Percentiles rank a stretch among this genome's conserved stretches.
phyloP scores from a whole-genome alignment of 2,329 filamentous ascomycete species.

The Colletotrichum horii region DNA sequence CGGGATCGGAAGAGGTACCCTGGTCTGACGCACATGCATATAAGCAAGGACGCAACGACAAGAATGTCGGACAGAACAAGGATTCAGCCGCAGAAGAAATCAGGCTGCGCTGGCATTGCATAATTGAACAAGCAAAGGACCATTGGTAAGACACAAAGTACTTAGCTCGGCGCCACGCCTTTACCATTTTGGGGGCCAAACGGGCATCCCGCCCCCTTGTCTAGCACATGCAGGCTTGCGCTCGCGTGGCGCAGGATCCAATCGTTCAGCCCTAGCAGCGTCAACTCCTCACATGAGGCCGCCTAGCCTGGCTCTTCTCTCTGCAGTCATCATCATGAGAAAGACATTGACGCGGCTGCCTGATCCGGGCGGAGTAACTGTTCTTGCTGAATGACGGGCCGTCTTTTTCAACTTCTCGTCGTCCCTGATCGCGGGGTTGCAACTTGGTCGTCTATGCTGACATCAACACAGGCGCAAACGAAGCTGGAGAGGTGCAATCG shows the following conservation, averaged over 20 bases:
- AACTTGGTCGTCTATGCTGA: neutral
- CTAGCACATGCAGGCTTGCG: neutral
- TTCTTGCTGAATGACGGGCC: neutral
- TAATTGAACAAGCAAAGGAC: neutral
- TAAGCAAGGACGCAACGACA: neutral
- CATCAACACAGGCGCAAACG: neutral
- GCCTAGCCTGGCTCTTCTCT: neutral
- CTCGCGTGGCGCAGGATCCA: constrained; percentile 6
- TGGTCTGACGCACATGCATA: neutral
- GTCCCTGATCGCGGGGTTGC: neutral
- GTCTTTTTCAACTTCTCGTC: neutral
- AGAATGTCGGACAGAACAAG: neutral
- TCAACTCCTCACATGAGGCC: neutral
- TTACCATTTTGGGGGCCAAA: neutral
- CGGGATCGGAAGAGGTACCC: neutral
- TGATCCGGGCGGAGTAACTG: neutral
- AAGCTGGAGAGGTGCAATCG: neutral
- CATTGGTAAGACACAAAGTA: neutral
- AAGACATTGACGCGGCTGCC: neutral
- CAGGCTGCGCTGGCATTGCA: constrained; percentile 17
- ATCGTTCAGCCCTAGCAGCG: constrained; percentile 1
- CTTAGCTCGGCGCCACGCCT: neutral
- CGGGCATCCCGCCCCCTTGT: neutral
- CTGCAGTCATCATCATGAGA: constrained; percentile 2
- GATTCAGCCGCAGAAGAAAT: neutral